Evolutionary conservation across 768 basidiomycete genomes (phyloP).

Genomic region (Tubosaeta brunneosetosa): DNA sequence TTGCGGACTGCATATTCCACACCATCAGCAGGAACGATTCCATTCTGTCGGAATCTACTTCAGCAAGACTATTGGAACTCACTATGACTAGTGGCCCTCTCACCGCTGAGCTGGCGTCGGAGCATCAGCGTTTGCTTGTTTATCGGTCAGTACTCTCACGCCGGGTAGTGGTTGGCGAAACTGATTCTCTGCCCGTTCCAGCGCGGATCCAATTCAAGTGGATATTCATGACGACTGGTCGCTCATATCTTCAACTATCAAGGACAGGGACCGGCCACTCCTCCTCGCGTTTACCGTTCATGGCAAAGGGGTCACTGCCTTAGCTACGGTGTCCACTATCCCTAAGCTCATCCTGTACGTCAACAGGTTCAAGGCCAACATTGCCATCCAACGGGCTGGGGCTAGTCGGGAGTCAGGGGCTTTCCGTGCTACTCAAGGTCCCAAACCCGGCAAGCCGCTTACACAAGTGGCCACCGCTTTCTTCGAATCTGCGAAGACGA

Average conservation of each 20-base stretch:
- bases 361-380: constrained; percentile 68
- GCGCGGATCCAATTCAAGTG: constrained; percentile 74
- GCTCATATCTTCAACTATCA: constrained; percentile 35
- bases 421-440: constrained; percentile 66
- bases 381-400: constrained; percentile 68
- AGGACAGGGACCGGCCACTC: constrained; percentile 47
- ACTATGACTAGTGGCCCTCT: constrained; percentile 70
- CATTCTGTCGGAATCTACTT: constrained; percentile 30
- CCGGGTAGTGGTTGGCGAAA: neutral
- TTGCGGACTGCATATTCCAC: constrained; percentile 71
- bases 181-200: constrained; percentile 24
- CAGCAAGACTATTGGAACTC: constrained; percentile 61
- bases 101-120: constrained; percentile 64
- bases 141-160: constrained; percentile 54
- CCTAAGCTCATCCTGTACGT: constrained; percentile 71
- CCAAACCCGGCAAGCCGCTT: constrained; percentile 74
- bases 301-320: constrained; percentile 62
- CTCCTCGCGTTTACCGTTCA: constrained; percentile 71
- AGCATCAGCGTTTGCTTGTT: constrained; percentile 67
- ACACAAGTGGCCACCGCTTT: constrained; percentile 86
- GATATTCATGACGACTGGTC: constrained; percentile 84
- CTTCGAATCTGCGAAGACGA: constrained; percentile 65
- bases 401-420: constrained; percentile 76
- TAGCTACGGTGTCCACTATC: constrained; percentile 69
- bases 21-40: constrained; percentile 58